A percentile compares a stretch with the other conserved stretches of the same genome.
Evolutionary conservation across 805 yeast genomes (phyloP).

Genomic region (Maudiozyma pseudohumilis): DNA sequence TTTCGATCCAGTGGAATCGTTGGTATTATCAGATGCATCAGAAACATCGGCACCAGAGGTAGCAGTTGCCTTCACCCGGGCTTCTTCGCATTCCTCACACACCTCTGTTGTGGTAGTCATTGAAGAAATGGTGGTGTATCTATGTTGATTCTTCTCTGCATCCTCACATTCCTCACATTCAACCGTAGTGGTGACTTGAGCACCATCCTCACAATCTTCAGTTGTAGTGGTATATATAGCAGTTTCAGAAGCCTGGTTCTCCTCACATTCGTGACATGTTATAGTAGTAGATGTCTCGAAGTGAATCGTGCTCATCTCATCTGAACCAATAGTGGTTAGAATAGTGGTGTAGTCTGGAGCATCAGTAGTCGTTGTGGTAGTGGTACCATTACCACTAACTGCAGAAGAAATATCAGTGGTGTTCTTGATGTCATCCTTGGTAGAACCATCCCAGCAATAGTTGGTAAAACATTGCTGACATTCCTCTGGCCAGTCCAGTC

Average conservation of each 20-base stretch:
- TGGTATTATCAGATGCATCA: slow-evolving; percentile 6
- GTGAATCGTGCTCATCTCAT: neutral
- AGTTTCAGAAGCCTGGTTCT: neutral
- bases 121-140: neutral
- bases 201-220: neutral
- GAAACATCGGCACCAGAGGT: neutral
- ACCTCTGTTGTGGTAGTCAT: neutral
- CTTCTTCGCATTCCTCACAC: neutral
- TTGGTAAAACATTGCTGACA: slow-evolving; percentile 59
- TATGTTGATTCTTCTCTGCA: neutral
- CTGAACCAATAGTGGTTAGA: neutral
- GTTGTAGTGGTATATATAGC: neutral
- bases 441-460: slow-evolving; percentile 67
- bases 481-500: slow-evolving; percentile 51
- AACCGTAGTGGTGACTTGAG: neutral
- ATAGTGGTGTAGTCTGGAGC: slow-evolving; percentile 1
- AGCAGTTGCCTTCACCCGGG: neutral
- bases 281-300: slow-evolving; percentile 1
- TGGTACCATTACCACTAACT: neutral
- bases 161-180: neutral
- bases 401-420: neutral
- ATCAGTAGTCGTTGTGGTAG: slow-evolving; percentile 1
- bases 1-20: slow-evolving; percentile 7
- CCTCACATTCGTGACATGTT: slow-evolving; percentile 2
- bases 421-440: slow-evolving; percentile 4